Evolutionary conservation across 345 rosid genomes (phyloP), one percentile per base, ranked within the genome.

Genomic region (Odontarrhena argentea): DNA sequence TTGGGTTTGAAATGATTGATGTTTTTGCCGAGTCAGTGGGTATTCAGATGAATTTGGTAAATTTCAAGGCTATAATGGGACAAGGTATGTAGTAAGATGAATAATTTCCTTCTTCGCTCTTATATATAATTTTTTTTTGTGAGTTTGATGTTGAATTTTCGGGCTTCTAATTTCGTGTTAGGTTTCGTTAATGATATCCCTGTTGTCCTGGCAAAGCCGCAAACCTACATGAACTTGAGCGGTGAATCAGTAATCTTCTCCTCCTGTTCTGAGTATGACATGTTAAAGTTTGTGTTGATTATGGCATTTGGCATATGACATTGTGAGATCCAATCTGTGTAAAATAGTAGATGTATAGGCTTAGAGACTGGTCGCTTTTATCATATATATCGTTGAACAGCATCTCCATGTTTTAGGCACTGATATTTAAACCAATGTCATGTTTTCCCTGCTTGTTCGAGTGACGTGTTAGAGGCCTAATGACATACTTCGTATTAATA

Each of bases 191-290:
- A 66, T 2, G 86, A 82, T 70, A 48, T 77, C 15, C 86, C 88
- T 43, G 76, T 89, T 62, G 76, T 89, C 9, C 77, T 86, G 10
- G 87, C 90, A 22, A 89, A 86, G 82, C 96, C 96, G 3, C 92
- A 86, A 74, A 92, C 96, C 10, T 89, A 86, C 77, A 92, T 92
- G 98, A 92, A 92, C 77, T 74, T 92, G 87, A 92, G 93, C 35
- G 98, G 98, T 48, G 98, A 89, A 84, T 92, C 96, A 3, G 93
- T 89, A 68, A 79, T 42, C 22, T 74, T 3, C 70, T 75, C 42
- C 47, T 54, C 63, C 9, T 46, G 15, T 36, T 44, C 53, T 41
- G 30, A 42, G 35, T 59, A 49, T 36, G 13, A 26, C 25, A 8
- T 9, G 32, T 41, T 6, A 2, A 25, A 5, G 1, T 6, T 34